Evolutionary conservation across 1,284 basidiomycete genomes (phyloP), one percentile per base, ranked within the genome.

Genomic region (Papiliotrema nemorosa): DNA sequence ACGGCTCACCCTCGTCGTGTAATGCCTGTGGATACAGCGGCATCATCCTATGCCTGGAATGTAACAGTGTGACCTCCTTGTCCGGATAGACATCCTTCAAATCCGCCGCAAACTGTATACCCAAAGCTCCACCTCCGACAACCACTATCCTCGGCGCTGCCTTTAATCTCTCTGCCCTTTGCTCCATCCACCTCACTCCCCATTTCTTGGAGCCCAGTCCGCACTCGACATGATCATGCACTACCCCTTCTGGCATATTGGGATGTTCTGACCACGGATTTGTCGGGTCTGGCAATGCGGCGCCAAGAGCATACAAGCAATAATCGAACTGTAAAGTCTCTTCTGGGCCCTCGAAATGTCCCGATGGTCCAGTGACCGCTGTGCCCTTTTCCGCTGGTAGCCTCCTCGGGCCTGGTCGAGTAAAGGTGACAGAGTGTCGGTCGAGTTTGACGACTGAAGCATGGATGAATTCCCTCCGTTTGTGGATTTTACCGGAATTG

Each of bases 361-460:
- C 47, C 31, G 37, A 33, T 12, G 50, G 31, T 2, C 46, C 50
- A 12, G 43, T 50, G 16, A 38, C 42, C 5, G 52, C 31, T 36
- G 46, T 42, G 2, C 53, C 38, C 6, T 26, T 31, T n/a, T 39
- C 29, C 3, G 58, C 41, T 6, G 44, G 27, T 2, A 36, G 31
- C 16, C 18, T 16, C 9, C 26, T 6, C 29, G 20, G 24, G 12
- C 31, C 41, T 4, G 64, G 60, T 18, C 54, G 57, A 49, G 55
- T 78, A 41, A 82, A 76, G 0, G 77, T 80, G 42, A 85, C 67
- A 22, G 74, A 70, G 58, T 79, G 69, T 6, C 73, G 57, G 22
- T 71, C 59, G 49, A 85, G 69, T 3, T 76, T 72, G 1, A 73
- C 77, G 26, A 85, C 75, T 10, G 76, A 75, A 3, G 77, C 81